Evolutionary conservation across 352 stramenopile genomes (phyloP), one percentile per base, ranked within the genome.

Genomic region (Globisporangium rhizosaccharum): DNA sequence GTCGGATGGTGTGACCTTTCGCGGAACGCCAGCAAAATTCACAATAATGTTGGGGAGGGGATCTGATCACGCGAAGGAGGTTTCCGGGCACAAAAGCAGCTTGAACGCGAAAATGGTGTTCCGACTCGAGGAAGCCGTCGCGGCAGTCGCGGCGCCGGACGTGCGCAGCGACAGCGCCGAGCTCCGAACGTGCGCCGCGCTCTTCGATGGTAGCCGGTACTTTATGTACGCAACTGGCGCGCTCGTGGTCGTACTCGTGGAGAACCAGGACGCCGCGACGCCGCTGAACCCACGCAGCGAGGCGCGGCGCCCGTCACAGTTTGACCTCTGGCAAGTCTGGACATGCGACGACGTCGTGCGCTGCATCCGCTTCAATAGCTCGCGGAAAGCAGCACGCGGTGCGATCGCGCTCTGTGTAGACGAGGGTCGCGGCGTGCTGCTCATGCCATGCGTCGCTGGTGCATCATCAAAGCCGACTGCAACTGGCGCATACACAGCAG

Each of bases 251-350:
- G 62, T 92, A 18, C 68, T 92, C 5, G 61, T 72, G 48, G 82
- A 90, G 62, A 69, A 66, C 56, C 62, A 63, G 26, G 56, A 65
- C 33, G 39, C 48, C 17, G 46, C 54, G 4, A 54, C 45, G 7
- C 57, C 53, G 42, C 54, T 47, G 20, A 58, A 66, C 20, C 37
- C 54, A 23, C 61, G 61, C 44, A 67, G 53, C 36, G 62, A 73
- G 12, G 56, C 62, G 18, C 58, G 62, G 47, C 72, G 65, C 42
- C 36, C 52, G 41, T 80, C 75, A 23, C 65, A 71, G 55, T 88
- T 90, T 52, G 75, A 82, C 56, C 65, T 90, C 28, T 89, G 80
- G 79, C 82, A 92, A 63, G 73, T 86, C 20, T 90, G 74, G 75
- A 64, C 85, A 45, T 67, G 66, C 18, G 61, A 73, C 23, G 77